Conservation (phyloP, 768 basidiomycete species). For the Paxillus rubicundulus region DNA sequence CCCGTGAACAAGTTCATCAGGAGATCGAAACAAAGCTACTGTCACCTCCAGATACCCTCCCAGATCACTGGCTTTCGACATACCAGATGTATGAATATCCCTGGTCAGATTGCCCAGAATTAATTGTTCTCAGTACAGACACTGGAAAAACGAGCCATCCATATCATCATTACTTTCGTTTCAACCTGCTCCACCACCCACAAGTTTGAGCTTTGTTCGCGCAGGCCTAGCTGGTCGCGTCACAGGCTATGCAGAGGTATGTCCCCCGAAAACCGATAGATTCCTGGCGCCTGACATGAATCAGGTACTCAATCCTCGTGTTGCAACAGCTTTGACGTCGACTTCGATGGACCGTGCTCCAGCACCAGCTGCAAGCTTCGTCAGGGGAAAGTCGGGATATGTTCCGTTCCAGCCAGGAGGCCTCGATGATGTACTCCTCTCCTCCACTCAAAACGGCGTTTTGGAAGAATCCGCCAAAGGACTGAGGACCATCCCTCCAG, state of each 20-base stretch:
- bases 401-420: constrained; percentile 96
- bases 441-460: constrained; percentile 26
- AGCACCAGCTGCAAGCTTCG: constrained; percentile 75
- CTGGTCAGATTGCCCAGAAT: constrained; percentile 7
- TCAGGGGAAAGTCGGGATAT: constrained; percentile 90
- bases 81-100: constrained; percentile 74
- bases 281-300: constrained; percentile 6
- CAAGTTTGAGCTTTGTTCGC: constrained; percentile 68
- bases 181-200: constrained; percentile 72
- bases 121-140: constrained; percentile 40
- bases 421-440: constrained; percentile 59
- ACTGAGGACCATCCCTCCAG: constrained; percentile 75
- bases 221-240: constrained; percentile 78
- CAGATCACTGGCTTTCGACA: constrained; percentile 67
- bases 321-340: constrained; percentile 75
- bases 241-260: constrained; percentile 78
- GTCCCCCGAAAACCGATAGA: constrained; percentile 12
- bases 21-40: constrained; percentile 77
- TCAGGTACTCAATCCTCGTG: constrained; percentile 54
- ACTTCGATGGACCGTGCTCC: constrained; percentile 85
- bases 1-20: constrained; percentile 55
- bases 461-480: constrained; percentile 39
- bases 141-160: constrained; percentile 65
- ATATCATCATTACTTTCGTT: constrained; percentile 62
- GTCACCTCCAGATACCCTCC: constrained; percentile 63